Evolutionary conservation across 495 filamentous ascomycete genomes (phyloP).

Genomic region (Pyrenula aspistea): DNA sequence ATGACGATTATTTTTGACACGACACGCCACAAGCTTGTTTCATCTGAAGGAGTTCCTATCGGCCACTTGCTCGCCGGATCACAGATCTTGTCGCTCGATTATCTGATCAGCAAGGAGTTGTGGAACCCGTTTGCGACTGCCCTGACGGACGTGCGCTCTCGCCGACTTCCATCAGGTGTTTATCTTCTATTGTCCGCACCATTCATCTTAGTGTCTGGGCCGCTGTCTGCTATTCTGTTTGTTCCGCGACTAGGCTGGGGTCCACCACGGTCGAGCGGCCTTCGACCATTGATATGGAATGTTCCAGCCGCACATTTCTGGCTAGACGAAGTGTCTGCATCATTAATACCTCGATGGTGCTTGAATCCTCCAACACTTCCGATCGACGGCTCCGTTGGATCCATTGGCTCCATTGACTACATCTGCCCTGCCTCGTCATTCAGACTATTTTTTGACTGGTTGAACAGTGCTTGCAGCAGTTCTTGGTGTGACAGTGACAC

Average conservation of each 20-base stretch:
- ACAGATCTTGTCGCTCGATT: not conserved
- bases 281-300: not conserved
- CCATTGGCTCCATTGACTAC: too few species aligned
- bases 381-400: too few species aligned
- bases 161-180: not conserved
- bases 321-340: not conserved
- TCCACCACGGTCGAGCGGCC: not conserved
- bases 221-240: not conserved
- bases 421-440: not conserved
- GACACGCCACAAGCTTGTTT: not conserved
- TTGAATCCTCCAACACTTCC: not conserved
- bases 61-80: not conserved
- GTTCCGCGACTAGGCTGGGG: not conserved
- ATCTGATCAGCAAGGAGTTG: not conserved
- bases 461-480: not conserved
- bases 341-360: not conserved
- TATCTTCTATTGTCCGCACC: not conserved
- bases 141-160: not conserved
- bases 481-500: not conserved
- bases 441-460: not conserved
- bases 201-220: not conserved
- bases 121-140: not conserved
- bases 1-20: not conserved
- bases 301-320: not conserved
- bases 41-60: not conserved